phyloP scores from a whole-genome alignment of 257 asterid genomes.

The Primulina eburnea region DNA sequence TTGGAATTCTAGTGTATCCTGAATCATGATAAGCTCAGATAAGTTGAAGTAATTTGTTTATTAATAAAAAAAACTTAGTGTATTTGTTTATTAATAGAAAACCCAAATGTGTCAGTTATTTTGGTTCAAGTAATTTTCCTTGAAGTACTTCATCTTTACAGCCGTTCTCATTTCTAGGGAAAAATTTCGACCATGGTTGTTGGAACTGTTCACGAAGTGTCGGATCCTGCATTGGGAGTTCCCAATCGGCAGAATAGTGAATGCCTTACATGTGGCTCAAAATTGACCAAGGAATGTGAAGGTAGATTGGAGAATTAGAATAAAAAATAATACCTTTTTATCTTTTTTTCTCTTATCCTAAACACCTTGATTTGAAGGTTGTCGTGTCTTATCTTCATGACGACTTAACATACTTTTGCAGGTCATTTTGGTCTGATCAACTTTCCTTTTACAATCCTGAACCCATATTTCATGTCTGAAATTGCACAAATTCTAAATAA shows the following conservation, averaged over 20 bases:
- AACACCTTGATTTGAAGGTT: constrained; percentile 17
- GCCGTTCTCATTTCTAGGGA: constrained; percentile 42
- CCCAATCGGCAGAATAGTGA: constrained; percentile 52
- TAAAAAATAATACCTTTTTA: constrained; percentile 15
- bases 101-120: neutral
- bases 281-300: constrained; percentile 63
- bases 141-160: constrained; percentile 18
- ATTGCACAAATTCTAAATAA: constrained; percentile 68
- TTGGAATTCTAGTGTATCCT: neutral
- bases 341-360: constrained; percentile 13
- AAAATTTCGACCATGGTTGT: constrained; percentile 47
- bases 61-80: neutral
- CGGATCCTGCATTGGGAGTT: constrained; percentile 80
- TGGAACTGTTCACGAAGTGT: constrained; percentile 62
- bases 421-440: constrained; percentile 91
- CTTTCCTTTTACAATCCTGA: constrained; percentile 63
- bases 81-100: neutral
- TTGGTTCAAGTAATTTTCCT: neutral
- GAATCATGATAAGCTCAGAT: neutral
- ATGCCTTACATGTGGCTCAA: constrained; percentile 81
- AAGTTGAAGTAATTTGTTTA: neutral
- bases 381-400: constrained; percentile 10
- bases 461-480: constrained; percentile 78
- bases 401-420: constrained; percentile 34
- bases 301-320: constrained; percentile 41